Base-by-base conservation (phyloP, 2,329 filamentous ascomycete species). In the Thermothelomyces thermophilus region DNA sequence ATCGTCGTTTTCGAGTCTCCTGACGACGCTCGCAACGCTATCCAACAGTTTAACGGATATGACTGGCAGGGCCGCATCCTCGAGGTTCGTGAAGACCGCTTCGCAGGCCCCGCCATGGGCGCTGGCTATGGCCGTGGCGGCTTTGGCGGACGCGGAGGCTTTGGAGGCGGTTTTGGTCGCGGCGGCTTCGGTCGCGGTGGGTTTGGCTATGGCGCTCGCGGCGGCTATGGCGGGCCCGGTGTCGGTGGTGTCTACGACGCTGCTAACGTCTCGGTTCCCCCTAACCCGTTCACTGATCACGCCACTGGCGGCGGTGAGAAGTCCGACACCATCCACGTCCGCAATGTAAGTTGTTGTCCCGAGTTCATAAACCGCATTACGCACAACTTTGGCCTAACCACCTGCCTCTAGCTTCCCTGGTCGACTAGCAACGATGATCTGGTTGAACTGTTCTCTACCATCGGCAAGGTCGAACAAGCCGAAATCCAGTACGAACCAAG, bases 401-500 rank as follows among this genome's bases (percentile, higher is more conserved):
- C 62, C 14, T 31, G 3, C 13, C 45, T 31, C 36, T 62, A 95
- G 90, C 81, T 98, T 56, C 93, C 93, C 11, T 98, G 93, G 93
- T 97, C 93, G 24, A 98, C 93, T 14, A 96, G 90, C 74, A 97
- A 98, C 65, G 93, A 98, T 56, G 93, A 98, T 68, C 75, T 98
- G 22, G 82, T 97, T 50, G 93, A 98, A 67, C 79, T 98, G 17
- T 98, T 98, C 74, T 90, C 87, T 16, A 98, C 93, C 10, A 98
- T 98, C 63, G 93, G 93, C 57, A 95, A 95, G 68, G 93, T 98
- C 52, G 90, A 96, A 63, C 90, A 93, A 62, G 93, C 93, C n/a
- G 93, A 98, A 71, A 97, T 98, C 50, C 93, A 98, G 70, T 97
- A 98, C 64, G 93, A 98, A 68, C 86, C 88, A 3, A 97, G 94